phyloP scores from a whole-genome alignment of 352 stramenopile genomes.

The Phytophthora sojae region DNA sequence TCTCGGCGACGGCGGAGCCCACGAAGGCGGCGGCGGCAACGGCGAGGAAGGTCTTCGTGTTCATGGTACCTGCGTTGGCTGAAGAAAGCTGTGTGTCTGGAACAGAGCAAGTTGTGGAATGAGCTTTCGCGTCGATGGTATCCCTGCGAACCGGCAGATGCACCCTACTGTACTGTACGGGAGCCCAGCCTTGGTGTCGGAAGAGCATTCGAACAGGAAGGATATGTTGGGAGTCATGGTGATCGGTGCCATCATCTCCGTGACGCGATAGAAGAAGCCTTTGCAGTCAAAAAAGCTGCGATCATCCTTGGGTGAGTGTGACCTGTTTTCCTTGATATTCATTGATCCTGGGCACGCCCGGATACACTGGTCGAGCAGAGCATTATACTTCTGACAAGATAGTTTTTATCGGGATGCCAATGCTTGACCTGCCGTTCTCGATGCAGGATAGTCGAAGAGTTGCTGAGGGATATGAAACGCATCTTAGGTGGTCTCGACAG shows the following conservation, averaged over 20 bases:
- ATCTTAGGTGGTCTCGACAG: not conserved
- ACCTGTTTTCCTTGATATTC: no score
- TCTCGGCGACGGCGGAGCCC: conserved; percentile 22
- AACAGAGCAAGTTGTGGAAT: conserved; percentile 31
- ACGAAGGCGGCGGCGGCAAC: conserved; percentile 31
- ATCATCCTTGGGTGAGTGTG: no score
- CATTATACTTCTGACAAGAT: no score
- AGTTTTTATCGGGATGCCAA: no score
- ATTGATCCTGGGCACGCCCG: not conserved
- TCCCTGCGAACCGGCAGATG: not conserved
- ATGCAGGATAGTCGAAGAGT: conserved; percentile 13
- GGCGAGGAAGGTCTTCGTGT: conserved; percentile 32
- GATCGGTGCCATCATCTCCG: not conserved
- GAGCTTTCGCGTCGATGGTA: not conserved
- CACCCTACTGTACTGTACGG: no score
- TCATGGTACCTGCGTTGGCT: conserved; percentile 29
- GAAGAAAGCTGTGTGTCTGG: conserved; percentile 14
- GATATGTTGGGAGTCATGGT: conserved; percentile 11
- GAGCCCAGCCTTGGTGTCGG: conserved; percentile 11
- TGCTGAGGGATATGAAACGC: not conserved
- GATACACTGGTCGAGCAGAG: not conserved
- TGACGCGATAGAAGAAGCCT: no score
- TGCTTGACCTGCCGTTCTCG: not conserved
- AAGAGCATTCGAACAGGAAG: conserved; percentile 20
- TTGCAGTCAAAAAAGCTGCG: no score